A percentile compares a stretch with the other conserved stretches of the same genome.
Conservation (phyloP, 2,329 filamentous ascomycete genomes). For the Talaromyces sp. region DNA sequence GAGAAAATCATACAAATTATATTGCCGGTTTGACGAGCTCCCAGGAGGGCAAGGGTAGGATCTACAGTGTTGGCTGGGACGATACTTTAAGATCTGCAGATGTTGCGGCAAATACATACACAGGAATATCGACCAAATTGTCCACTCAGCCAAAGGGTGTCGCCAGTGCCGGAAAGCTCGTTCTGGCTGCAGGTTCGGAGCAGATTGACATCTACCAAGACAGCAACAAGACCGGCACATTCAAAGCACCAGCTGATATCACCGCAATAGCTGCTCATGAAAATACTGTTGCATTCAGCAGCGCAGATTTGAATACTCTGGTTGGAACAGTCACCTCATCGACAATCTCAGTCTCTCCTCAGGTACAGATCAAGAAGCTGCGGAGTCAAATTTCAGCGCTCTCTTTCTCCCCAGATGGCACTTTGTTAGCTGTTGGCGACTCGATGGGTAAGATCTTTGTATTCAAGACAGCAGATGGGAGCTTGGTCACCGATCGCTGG, state of each 20-base stretch:
- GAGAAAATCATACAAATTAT: slow-evolving; percentile 80
- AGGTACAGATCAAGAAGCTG: slow-evolving; percentile 62
- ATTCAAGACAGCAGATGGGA: slow-evolving; percentile 65
- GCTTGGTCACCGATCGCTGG: slow-evolving; percentile 76
- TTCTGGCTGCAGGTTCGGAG: slow-evolving; percentile 59
- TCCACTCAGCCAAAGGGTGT: slow-evolving; percentile 78
- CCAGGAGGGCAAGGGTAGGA: slow-evolving; percentile 51
- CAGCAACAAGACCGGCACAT: slow-evolving; percentile 57
- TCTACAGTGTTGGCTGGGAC: slow-evolving; percentile 93
- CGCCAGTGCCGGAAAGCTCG: slow-evolving; percentile 50
- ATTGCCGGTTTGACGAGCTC: slow-evolving; percentile 69
- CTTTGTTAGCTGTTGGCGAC: slow-evolving; percentile 76
- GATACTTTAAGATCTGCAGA: slow-evolving; percentile 82
- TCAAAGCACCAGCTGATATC: slow-evolving; percentile 62
- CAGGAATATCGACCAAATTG: slow-evolving; percentile 65
- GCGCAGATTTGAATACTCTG: slow-evolving; percentile 68
- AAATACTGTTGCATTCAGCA: slow-evolving; percentile 70
- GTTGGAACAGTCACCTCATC: slow-evolving; percentile 66
- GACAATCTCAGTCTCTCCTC: slow-evolving; percentile 52
- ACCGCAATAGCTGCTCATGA: slow-evolving; percentile 69
- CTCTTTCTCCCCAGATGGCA: slow-evolving; percentile 77
- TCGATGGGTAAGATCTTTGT: slow-evolving; percentile 83
- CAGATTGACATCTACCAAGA: slow-evolving; percentile 60
- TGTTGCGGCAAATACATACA: slow-evolving; percentile 69
- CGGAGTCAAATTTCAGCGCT: slow-evolving; percentile 72